Base-by-base conservation (phyloP, 768 basidiomycete species). In the Imleria badia region DNA sequence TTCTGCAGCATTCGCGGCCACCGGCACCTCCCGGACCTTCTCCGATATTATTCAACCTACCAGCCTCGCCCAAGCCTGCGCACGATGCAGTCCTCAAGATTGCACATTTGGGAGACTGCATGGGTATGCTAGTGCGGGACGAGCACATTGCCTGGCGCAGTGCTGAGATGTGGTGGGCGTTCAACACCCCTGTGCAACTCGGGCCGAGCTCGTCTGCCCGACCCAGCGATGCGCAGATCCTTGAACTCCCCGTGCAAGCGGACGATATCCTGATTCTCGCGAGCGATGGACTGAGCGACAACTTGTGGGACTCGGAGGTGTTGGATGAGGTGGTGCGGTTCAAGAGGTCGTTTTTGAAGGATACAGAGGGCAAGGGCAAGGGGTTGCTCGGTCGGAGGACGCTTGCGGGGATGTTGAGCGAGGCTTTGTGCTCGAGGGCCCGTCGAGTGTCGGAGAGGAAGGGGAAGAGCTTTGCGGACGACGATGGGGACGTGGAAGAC, bases 81-180 rank as follows among this genome's bases (percentile, higher is more conserved):
- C 68, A 74, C 50, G 81, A 81, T 35, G 84, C 87, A 0, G 83
- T 89, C 39, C 79, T 95, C 38, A 82, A 85, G 56, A 85, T 95
- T 23, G 92, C 91, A 0, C 90, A 94, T 61, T 70, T 95, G 9
- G 92, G 93, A 10, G 92, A 95, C 64, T 92, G 92, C 67, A 88
- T 89, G 81, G 86, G 86, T 22, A 87, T 91, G 80, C 78, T 97
- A 20, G 84, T 98, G 19, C 83, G 94, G 3, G 86, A 81, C 7
- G 82, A 88, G 42, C 77, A 83, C 50, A 84, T 97, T 41, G 82
- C 85, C 2, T 97, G 93, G 86, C 79, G 94, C 31, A 89, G 86
- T 45, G 83, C 90, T 40, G 95, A 97, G 71, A 95, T 96, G 91
- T 94, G 94, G 84, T 94, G 92, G 81, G 81, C 78, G 14, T 86